Evolutionary conservation across 306 rosid genomes (phyloP), one percentile per base, ranked within the genome.

Genomic region (Quercus cerris): DNA sequence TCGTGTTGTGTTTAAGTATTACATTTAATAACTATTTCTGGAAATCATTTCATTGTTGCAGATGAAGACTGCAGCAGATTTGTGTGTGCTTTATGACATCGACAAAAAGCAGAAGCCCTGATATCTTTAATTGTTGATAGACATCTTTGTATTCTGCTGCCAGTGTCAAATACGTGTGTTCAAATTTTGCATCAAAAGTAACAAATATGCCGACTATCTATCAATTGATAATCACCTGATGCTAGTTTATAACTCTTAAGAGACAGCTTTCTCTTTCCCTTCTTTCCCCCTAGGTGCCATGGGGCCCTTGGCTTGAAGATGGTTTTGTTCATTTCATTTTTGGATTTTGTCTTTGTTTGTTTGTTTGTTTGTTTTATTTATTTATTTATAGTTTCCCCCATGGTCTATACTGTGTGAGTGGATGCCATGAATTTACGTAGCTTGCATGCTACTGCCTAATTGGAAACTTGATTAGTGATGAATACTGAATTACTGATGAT

Each of bases 51-150:
- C 77, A 56, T 73, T 79, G 28, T 86, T 85, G 79, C 97, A 91
- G 97, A 84, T 93, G 91, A 93, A 93, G 89, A 89, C 97, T 6
- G 97, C 97, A 18, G 90, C 97, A 30, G 97, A 93, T 77, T 85
- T 72, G 41, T 91, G 97, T 41, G 93, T 83, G 77, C 93, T 93
- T 78, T 81, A 89, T 76, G 97, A 93, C 78, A 89, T 87, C 46
- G 83, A 89, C 80, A 86, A 84, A 74, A 91, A 88, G 82, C 97
- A 84, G 56, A 89, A 88, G 89, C 74, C 82, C 54, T 91, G 84
- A 87, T 85, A 80, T 35, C 73, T 74, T 54, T 72, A 51, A 55
- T 6, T 14, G 57, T 51, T 2, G 57, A 28, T 62, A 73, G 28
- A 20, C 23, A 23, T 33, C 46, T 10, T 6, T 71, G 11, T 30